These are phyloP conservation scores for Paraphoma sp. DNA, from an alignment of 2,329 filamentous ascomycete genomes.

Conservation along the genomic window DNA sequence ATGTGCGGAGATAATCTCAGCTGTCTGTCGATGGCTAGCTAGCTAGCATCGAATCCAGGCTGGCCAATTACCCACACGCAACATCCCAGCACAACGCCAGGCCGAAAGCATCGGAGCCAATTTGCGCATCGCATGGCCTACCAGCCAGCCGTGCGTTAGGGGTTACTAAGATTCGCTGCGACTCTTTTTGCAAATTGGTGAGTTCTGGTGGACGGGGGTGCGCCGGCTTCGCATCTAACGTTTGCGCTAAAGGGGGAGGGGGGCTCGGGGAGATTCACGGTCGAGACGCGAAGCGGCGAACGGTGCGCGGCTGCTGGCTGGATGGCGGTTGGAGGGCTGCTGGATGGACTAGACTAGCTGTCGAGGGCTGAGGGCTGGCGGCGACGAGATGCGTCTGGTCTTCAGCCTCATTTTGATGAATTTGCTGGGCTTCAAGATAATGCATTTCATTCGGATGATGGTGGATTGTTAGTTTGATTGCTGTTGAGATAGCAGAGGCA, in stretches of 20 bases:
- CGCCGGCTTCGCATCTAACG: not conserved
- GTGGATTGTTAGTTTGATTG: too few species aligned
- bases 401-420: too few species aligned
- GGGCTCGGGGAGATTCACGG: not conserved
- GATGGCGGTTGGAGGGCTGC: too few species aligned
- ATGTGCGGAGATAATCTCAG: not conserved
- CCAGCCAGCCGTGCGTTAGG: too few species aligned
- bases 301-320: not conserved
- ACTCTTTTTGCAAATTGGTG: not conserved
- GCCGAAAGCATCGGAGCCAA: too few species aligned
- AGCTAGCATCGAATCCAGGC: not conserved
- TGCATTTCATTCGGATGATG: too few species aligned
- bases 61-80: too few species aligned
- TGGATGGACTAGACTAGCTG: not conserved
- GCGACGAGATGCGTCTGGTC: not conserved
- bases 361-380: not conserved
- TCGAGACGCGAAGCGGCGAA: not conserved
- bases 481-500: too few species aligned
- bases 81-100: too few species aligned
- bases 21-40: not conserved
- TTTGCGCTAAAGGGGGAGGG: not conserved
- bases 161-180: too few species aligned
- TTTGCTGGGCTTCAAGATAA: too few species aligned
- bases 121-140: not conserved
- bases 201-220: not conserved